These are phyloP conservation scores for Candida pini DNA, from an alignment of 805 yeast genomes.

Conservation along the genomic window DNA sequence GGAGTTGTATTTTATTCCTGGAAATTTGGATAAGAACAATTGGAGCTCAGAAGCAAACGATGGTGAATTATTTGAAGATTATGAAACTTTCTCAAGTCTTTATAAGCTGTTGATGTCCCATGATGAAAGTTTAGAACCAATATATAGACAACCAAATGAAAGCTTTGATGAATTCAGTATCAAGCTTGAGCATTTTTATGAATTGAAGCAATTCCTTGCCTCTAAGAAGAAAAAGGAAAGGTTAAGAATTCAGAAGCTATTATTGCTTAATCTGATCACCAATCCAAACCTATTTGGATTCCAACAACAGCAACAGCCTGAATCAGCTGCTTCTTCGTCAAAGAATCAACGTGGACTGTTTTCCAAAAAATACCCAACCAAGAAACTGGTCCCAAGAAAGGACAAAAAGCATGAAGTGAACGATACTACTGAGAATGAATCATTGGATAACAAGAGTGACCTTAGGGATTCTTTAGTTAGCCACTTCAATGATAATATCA, in stretches of 20 bases:
- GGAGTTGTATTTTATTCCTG: constrained; percentile 27
- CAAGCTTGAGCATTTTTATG: constrained; percentile 3
- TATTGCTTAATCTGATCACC: constrained; percentile 22
- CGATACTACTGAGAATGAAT: not conserved
- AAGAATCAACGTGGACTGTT: too few species aligned
- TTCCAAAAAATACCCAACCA: constrained; percentile 1
- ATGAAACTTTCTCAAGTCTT: constrained; percentile 20
- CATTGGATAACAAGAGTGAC: constrained; percentile 8
- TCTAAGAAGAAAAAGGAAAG: constrained; percentile 8
- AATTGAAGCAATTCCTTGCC: constrained; percentile 10
- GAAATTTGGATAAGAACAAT: constrained; percentile 28
- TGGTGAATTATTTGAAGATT: constrained; percentile 27
- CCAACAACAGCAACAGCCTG: not conserved
- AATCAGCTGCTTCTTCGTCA: constrained; percentile 2
- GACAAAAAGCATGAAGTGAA: not conserved
- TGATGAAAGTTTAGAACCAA: constrained; percentile 4
- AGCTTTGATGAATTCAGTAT: not conserved
- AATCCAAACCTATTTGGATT: constrained; percentile 17
- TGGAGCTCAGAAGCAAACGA: constrained; percentile 31
- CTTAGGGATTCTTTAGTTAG: constrained; percentile 16
- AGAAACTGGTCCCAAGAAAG: constrained; percentile 1
- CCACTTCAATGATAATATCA: constrained; percentile 20
- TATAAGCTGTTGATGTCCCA: constrained; percentile 20
- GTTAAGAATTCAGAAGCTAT: constrained; percentile 18
- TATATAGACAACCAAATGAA: not conserved